Conservation (phyloP, 2,329 filamentous ascomycete genomes). For the Thelonectria blattea region DNA sequence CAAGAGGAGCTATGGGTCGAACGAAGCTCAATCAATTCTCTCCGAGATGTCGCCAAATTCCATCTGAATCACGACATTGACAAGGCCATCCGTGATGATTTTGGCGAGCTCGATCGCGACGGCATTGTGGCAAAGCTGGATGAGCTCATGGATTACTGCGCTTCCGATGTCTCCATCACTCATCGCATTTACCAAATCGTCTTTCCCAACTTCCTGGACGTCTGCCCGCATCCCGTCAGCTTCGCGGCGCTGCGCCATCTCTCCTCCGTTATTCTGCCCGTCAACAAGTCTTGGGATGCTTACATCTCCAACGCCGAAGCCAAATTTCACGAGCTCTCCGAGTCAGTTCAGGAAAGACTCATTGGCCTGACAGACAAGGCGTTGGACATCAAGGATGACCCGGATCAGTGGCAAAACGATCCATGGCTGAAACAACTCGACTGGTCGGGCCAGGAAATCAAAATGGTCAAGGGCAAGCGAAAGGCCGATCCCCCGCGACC, state of each 20-base stretch:
- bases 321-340: slow-evolving; percentile 78
- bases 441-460: slow-evolving; percentile 92
- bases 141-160: slow-evolving; percentile 89
- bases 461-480: slow-evolving; percentile 89
- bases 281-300: slow-evolving; percentile 84
- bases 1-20: slow-evolving; percentile 97
- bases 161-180: slow-evolving; percentile 90
- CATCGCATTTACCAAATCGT: slow-evolving; percentile 94
- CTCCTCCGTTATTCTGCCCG: slow-evolving; percentile 90
- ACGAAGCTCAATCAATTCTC: slow-evolving; percentile 90
- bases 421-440: slow-evolving; percentile 94
- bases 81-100: slow-evolving; percentile 85
- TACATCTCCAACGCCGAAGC: slow-evolving; percentile 86
- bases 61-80: slow-evolving; percentile 92
- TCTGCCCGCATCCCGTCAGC: slow-evolving; percentile 95
- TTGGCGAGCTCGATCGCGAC: slow-evolving; percentile 78
- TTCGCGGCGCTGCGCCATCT: slow-evolving; percentile 93
- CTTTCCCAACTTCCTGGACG: slow-evolving; percentile 85
- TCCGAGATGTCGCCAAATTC: slow-evolving; percentile 95
- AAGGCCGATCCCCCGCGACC: slow-evolving; percentile 81
- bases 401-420: slow-evolving; percentile 75
- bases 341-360: slow-evolving; percentile 79
- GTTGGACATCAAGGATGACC: slow-evolving; percentile 71
- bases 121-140: slow-evolving; percentile 76
- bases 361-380: slow-evolving; percentile 78